A percentile compares a stretch with the other conserved stretches of the same genome.
phyloP scores from a whole-genome alignment of 495 filamentous ascomycete genomes.

The Usnea hakonensis region DNA sequence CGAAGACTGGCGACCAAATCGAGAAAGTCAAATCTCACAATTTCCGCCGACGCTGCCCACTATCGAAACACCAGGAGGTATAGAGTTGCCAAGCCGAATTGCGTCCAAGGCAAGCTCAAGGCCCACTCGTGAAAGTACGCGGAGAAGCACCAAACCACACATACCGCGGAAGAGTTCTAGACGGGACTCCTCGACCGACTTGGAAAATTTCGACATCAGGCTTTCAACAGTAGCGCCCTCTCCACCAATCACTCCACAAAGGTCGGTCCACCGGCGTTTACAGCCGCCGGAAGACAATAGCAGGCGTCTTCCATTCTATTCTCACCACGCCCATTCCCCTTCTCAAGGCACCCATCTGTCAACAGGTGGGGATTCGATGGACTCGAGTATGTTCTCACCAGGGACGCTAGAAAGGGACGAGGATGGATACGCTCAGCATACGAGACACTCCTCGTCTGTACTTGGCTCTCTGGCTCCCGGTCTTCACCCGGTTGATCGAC shows the following conservation, averaged over 20 bases:
- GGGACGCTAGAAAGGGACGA: conserved; percentile 10
- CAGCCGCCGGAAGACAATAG: conserved; percentile 13
- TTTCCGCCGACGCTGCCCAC: conserved; percentile 52
- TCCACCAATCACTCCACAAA: conserved; percentile 22
- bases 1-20: conserved; percentile 29
- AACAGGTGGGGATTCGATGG: conserved; percentile 19
- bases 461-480: conserved; percentile 24
- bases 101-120: conserved; percentile 50
- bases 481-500: conserved; percentile 43
- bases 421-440: conserved; percentile 11
- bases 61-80: conserved; percentile 53
- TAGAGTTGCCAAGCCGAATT: conserved; percentile 57
- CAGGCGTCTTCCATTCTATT: conserved; percentile 21
- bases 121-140: conserved; percentile 30
- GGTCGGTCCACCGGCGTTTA: conserved; percentile 20
- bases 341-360: conserved; percentile 22
- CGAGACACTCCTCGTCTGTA: conserved; percentile 27
- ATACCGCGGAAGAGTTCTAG: conserved; percentile 59
- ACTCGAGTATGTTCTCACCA: conserved; percentile 20
- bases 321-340: conserved; percentile 14
- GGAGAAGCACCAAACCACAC: conserved; percentile 29
- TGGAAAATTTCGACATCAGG: conserved; percentile 21
- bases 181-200: conserved; percentile 35
- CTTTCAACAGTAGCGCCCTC: conserved; percentile 24
- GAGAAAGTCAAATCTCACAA: conserved; percentile 36